Evolutionary conservation across 2,329 filamentous ascomycete genomes (phyloP).

Genomic region (Fusarium sublunatum): DNA sequence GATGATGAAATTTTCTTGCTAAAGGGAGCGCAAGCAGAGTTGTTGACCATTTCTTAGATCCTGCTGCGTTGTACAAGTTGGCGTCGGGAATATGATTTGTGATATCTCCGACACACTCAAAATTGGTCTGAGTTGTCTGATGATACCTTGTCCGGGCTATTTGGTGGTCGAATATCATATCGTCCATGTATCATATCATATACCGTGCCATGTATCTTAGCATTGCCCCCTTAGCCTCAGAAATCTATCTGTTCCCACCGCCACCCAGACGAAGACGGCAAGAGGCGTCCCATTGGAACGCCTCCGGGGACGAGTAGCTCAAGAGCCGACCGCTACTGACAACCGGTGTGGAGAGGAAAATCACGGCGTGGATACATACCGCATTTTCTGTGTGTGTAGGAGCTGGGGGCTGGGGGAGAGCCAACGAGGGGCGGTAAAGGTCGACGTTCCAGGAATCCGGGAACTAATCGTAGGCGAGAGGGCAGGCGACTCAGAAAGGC

Average conservation of each 20-base stretch:
- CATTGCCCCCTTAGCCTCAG: constrained; percentile 28
- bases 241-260: constrained; percentile 17
- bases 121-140: constrained; percentile 23
- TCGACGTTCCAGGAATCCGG: constrained; percentile 42
- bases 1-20: constrained; percentile 21
- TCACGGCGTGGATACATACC: constrained; percentile 31
- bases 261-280: constrained; percentile 17
- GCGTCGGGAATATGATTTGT: constrained; percentile 12
- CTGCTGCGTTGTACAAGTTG: constrained; percentile 18
- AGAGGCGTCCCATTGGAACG: constrained; percentile 32
- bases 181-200: constrained; percentile 23
- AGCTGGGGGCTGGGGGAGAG: constrained; percentile 11
- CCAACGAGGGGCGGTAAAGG: constrained; percentile 32
- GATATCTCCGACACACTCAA: constrained; percentile 12
- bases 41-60: constrained; percentile 3
- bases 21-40: constrained; percentile 4
- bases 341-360: constrained; percentile 37
- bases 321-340: constrained; percentile 39
- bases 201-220: constrained; percentile 28
- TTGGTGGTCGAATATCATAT: constrained; percentile 13
- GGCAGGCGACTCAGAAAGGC: constrained; percentile 34
- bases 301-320: constrained; percentile 19
- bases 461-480: constrained; percentile 46
- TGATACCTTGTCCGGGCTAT: constrained; percentile 21
- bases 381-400: constrained; percentile 10